These are phyloP conservation scores for Leccinum obscurum DNA, from an alignment of 768 basidiomycete species.

Conservation along the genomic window DNA sequence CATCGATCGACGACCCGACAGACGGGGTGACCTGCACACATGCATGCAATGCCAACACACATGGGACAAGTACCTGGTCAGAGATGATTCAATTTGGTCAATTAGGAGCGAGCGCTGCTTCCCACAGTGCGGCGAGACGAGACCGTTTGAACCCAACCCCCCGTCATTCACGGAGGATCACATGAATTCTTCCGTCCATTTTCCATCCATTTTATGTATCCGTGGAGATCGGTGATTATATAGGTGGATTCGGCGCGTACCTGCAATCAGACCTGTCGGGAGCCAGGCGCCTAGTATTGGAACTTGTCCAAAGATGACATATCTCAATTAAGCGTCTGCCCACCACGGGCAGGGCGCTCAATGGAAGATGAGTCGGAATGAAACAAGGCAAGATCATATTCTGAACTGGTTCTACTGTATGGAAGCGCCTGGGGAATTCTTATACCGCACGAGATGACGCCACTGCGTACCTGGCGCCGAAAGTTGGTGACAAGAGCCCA, in stretches of 20 bases:
- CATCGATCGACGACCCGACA: no score
- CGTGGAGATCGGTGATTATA: neutral
- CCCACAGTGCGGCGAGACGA: no score
- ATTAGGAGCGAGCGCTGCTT: no score
- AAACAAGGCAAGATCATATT: neutral
- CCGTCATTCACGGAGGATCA: neutral
- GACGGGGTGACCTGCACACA: no score
- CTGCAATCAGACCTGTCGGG: neutral
- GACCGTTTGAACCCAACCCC: no score
- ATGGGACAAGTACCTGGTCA: no score
- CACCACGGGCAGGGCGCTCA: neutral
- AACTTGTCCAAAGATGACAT: neutral
- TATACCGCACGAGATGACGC: neutral
- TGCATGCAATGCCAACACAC: no score
- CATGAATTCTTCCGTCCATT: neutral
- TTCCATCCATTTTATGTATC: neutral
- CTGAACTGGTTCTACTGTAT: constrained; percentile 5
- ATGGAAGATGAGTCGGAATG: neutral
- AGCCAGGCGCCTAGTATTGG: neutral
- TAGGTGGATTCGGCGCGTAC: neutral
- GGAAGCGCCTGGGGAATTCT: neutral
- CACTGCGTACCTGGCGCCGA: neutral
- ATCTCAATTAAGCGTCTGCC: neutral
- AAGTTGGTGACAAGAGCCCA: neutral
- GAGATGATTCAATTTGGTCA: no score